Evolutionary conservation across 1,139 yeast genomes (phyloP).

Genomic region (Saccharomyces hybrid): DNA sequence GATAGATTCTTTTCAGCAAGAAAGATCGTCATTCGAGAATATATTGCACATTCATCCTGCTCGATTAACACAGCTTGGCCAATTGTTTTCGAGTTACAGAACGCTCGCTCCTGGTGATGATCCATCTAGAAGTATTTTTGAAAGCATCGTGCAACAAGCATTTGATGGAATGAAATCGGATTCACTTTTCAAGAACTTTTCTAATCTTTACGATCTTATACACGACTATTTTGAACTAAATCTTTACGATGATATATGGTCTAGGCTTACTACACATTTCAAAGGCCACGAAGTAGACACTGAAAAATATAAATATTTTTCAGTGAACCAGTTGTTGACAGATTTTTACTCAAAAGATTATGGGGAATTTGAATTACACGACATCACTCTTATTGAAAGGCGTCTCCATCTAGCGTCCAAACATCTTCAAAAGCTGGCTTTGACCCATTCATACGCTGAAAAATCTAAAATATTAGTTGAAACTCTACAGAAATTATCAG

Average conservation of each 20-base stretch:
- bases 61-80: slow-evolving; percentile 25
- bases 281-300: slow-evolving; percentile 11
- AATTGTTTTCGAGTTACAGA: slow-evolving; percentile 25
- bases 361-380: slow-evolving; percentile 33
- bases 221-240: slow-evolving; percentile 67
- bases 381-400: slow-evolving; percentile 36
- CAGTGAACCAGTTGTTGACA: slow-evolving; percentile 66
- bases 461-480: slow-evolving; percentile 49
- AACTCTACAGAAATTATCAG: slow-evolving; percentile 49
- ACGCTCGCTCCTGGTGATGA: slow-evolving; percentile 7
- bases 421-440: slow-evolving; percentile 46
- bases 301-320: slow-evolving; percentile 42
- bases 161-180: slow-evolving; percentile 16
- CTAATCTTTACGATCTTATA: slow-evolving; percentile 48
- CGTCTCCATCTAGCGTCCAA: slow-evolving; percentile 47
- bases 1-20: neutral
- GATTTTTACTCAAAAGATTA: slow-evolving; percentile 35
- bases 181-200: slow-evolving; percentile 34
- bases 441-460: slow-evolving; percentile 44
- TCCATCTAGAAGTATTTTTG: slow-evolving; percentile 16
- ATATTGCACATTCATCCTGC: slow-evolving; percentile 19
- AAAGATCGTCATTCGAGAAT: slow-evolving; percentile 15
- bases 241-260: slow-evolving; percentile 55
- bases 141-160: slow-evolving; percentile 12
- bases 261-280: slow-evolving; percentile 10